Evolutionary conservation across 2,329 filamentous ascomycete genomes (phyloP).

Genomic region (Penicillium brevicompactum): DNA sequence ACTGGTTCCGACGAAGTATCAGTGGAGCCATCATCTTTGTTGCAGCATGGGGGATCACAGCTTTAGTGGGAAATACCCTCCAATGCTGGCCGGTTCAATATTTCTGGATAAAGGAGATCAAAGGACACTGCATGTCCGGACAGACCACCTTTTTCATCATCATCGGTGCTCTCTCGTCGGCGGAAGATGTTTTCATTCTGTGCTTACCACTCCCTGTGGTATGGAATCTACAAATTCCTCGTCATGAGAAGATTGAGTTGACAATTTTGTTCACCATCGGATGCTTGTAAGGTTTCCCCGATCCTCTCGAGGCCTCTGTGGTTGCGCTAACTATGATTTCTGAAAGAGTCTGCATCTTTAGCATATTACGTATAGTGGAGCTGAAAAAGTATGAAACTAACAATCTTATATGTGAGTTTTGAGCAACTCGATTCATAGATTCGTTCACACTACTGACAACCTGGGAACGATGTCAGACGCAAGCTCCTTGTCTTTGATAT

Average conservation of each 20-base stretch:
- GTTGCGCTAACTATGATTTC: background rate
- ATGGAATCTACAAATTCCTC: slow-evolving; percentile 17
- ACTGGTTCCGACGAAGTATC: slow-evolving; percentile 2
- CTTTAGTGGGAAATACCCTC: slow-evolving; percentile 21
- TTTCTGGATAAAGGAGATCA: slow-evolving; percentile 17
- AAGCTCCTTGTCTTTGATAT: background rate
- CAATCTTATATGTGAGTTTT: background rate
- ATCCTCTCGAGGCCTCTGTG: background rate
- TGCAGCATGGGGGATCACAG: slow-evolving; percentile 16
- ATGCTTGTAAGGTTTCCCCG: background rate
- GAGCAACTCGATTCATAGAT: background rate
- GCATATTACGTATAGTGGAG: background rate
- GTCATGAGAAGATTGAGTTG: background rate
- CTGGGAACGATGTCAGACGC: background rate
- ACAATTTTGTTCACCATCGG: background rate
- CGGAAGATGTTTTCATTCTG: slow-evolving; percentile 21
- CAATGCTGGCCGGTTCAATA: slow-evolving; percentile 24
- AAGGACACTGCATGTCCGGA: slow-evolving; percentile 20
- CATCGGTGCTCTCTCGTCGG: slow-evolving; percentile 16
- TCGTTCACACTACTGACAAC: background rate
- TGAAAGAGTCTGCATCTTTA: background rate
- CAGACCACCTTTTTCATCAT: slow-evolving; percentile 17
- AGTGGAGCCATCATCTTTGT: slow-evolving; percentile 11
- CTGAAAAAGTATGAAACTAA: background rate
- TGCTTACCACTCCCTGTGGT: slow-evolving; percentile 21